A percentile compares a stretch with the other conserved stretches of the same genome.
Conservation (phyloP, 169 alveolate species). For the Plasmodium gonderi region DNA sequence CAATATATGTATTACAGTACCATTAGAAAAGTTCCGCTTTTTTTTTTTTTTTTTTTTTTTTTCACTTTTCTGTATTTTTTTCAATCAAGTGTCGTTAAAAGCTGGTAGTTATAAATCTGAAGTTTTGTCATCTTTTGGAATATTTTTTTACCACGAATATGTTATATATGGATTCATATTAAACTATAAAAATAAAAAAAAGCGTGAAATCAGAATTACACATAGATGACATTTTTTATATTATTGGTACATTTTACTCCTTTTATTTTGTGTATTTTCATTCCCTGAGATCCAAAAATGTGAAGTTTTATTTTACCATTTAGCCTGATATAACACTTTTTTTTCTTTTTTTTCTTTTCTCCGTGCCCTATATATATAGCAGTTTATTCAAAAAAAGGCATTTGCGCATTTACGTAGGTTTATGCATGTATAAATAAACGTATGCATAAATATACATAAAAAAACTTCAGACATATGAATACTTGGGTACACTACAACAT, state of each 20-base stretch:
- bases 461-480: too few relatives aligned
- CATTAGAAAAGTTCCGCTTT: not conserved
- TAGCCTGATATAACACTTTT: not conserved
- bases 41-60: not conserved
- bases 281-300: not conserved
- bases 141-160: slow-evolving; percentile 3
- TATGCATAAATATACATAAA: not conserved
- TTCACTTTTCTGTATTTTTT: not conserved
- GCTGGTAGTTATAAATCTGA: not conserved
- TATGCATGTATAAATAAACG: not conserved
- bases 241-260: not conserved
- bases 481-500: not conserved
- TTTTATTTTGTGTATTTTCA: not conserved
- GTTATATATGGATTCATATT: not conserved
- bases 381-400: not conserved
- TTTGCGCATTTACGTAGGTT: not conserved
- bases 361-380: not conserved
- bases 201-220: not conserved
- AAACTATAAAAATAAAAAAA: not conserved
- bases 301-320: not conserved
- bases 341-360: not conserved
- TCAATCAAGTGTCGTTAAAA: too few relatives aligned
- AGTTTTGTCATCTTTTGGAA: not conserved
- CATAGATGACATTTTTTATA: not conserved
- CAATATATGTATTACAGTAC: not conserved